Base-by-base conservation (phyloP, 2,329 filamentous ascomycete species). In the Colletotrichum filicis region DNA sequence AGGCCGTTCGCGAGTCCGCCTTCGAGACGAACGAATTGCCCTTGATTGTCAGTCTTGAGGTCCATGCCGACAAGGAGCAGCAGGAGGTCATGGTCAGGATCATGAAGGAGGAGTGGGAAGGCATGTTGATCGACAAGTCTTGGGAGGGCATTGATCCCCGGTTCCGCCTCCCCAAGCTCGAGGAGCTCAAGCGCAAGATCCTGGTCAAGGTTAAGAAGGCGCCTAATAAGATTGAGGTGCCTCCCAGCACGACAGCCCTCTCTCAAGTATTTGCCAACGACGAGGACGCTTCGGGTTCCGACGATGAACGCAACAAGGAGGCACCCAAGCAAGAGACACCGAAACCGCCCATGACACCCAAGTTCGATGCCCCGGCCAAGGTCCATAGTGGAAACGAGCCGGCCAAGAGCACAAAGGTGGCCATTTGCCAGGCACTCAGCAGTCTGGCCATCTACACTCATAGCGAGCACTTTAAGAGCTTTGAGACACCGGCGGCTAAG, bases 71-170 rank as follows among this genome's bases (percentile, higher is more conserved):
- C 74, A 85, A 88, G 1, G 91, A 94, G 66, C 96, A 98, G 82
- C 97, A 99, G 82, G 91, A 95, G 75, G 89, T 93, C 63, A 98
- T 98, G 94, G 95, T 98, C 12, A 90, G 94, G 68, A 97, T 98
- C 75, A 98, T 99, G 93, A 92, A 92, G 76, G 91, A 98, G 76
- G 93, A 94, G 75, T 99, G 95, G 95, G 89, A 88, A 53, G 92
- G 90, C 0, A 84, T 93, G 77, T 86, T 98, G 6, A 86, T 98
- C 12, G 92, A 94, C 26, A 78, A 83, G 66, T 84, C 84, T 49
- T 87, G 83, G 24, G 85, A 88, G 24, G 83, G 86, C 77, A 84
- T 85, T 76, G 80, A 90, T 79, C 86, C 91, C 0, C 84, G 81
- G 16, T 85, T 88, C 68, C 84, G 85, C 5, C 88, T 96, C 30